Evolutionary conservation across 768 basidiomycete species (phyloP).

Genomic region (Suillus weaverae): DNA sequence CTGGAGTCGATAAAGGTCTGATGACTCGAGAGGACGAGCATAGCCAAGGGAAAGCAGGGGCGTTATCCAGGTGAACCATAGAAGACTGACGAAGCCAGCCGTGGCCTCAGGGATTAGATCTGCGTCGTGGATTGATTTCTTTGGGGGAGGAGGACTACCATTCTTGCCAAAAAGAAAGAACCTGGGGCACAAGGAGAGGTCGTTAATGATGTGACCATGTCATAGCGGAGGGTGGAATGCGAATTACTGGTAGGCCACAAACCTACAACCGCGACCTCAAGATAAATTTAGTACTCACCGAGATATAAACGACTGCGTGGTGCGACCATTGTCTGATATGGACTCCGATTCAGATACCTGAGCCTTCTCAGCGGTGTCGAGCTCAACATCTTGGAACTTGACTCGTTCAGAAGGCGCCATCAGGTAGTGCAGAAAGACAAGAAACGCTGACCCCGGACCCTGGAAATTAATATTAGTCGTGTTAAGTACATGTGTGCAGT

Average conservation of each 20-base stretch:
- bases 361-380: background rate
- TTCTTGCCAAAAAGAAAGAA: background rate
- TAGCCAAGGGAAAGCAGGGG: slow-evolving; percentile 74
- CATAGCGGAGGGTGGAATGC: background rate
- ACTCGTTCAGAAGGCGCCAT: background rate
- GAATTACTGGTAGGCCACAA: background rate
- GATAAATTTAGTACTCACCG: background rate
- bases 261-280: background rate
- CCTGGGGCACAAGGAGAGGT: slow-evolving; percentile 8
- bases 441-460: background rate
- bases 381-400: background rate
- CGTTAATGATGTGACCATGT: background rate
- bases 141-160: slow-evolving; percentile 40
- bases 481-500: background rate
- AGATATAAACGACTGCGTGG: background rate
- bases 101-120: slow-evolving; percentile 62
- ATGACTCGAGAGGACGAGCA: slow-evolving; percentile 73
- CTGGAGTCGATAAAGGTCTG: slow-evolving; percentile 80
- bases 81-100: slow-evolving; percentile 55
- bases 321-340: background rate
- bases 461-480: background rate
- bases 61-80: slow-evolving; percentile 79
- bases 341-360: background rate
- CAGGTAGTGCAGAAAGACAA: background rate
- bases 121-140: slow-evolving; percentile 58